A percentile compares a stretch with the other conserved stretches of the same genome.
Evolutionary conservation across 257 asterid species (phyloP).

Genomic region (Nicotiana otophora): DNA sequence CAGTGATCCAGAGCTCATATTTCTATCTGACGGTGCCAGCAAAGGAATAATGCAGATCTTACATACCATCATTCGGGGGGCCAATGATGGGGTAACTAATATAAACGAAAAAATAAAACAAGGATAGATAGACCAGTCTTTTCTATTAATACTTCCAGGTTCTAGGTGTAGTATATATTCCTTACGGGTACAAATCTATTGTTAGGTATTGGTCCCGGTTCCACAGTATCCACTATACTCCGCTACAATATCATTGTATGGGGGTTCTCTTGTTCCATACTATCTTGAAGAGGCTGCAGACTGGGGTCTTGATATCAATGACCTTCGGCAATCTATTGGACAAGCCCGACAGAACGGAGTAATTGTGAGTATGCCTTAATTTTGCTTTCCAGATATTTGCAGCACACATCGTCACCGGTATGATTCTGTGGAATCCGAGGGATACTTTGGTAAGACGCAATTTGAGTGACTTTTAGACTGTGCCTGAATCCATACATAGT

Average conservation of each 20-base stretch:
- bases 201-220: conserved; percentile 89
- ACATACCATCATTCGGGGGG: conserved; percentile 56
- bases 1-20: conserved; percentile 96
- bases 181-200: neutral
- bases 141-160: neutral
- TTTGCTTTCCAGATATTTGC: neutral
- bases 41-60: conserved; percentile 93
- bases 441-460: no score
- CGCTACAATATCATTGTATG: conserved; percentile 77
- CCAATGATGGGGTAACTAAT: conserved; percentile 65
- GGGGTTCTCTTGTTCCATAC: conserved; percentile 92
- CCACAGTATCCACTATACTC: conserved; percentile 99
- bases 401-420: neutral
- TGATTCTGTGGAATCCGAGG: neutral
- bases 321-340: conserved; percentile 77
- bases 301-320: conserved; percentile 84
- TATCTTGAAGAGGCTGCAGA: conserved; percentile 96
- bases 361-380: conserved; percentile 45
- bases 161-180: neutral
- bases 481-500: neutral
- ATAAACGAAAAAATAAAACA: neutral
- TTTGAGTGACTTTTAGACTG: neutral
- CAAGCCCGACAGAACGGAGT: conserved; percentile 80
- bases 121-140: neutral
- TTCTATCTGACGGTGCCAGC: conserved; percentile 96